These are phyloP conservation scores for Silene conica DNA, from an alignment of 148 eudicot species.

Conservation along the genomic window DNA sequence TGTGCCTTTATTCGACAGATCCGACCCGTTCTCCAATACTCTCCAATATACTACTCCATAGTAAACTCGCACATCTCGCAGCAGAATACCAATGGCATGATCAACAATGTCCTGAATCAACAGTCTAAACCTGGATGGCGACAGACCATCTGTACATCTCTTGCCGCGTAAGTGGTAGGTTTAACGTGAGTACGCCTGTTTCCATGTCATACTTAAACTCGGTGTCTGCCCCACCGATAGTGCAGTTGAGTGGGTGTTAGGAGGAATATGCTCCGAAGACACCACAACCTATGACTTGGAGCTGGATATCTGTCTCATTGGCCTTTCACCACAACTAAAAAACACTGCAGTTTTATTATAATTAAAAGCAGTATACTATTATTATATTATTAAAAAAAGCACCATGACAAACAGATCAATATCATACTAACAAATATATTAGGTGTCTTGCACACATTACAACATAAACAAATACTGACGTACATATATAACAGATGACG, in stretches of 20 bases:
- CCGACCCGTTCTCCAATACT: not conserved
- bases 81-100: not conserved
- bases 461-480: not conserved
- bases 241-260: conserved; percentile 55
- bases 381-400: not conserved
- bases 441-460: not conserved
- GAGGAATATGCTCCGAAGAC: conserved; percentile 74
- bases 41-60: not conserved
- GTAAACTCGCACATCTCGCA: not conserved
- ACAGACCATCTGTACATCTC: conserved; percentile 79
- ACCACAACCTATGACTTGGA: conserved; percentile 77
- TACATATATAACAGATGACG: too few species aligned
- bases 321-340: too few species aligned
- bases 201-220: conserved; percentile 46
- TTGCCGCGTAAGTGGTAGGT: conserved; percentile 51
- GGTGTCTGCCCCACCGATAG: conserved; percentile 32
- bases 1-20: not conserved
- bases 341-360: too few species aligned
- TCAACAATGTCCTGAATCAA: not conserved
- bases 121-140: conserved; percentile 47
- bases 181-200: conserved; percentile 50
- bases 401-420: too few species aligned
- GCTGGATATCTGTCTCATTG: too few species aligned
- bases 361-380: not conserved
- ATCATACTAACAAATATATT: not conserved